Conservation (phyloP, 2,329 filamentous ascomycete genomes). For the Raffaelea deltoideospora region DNA sequence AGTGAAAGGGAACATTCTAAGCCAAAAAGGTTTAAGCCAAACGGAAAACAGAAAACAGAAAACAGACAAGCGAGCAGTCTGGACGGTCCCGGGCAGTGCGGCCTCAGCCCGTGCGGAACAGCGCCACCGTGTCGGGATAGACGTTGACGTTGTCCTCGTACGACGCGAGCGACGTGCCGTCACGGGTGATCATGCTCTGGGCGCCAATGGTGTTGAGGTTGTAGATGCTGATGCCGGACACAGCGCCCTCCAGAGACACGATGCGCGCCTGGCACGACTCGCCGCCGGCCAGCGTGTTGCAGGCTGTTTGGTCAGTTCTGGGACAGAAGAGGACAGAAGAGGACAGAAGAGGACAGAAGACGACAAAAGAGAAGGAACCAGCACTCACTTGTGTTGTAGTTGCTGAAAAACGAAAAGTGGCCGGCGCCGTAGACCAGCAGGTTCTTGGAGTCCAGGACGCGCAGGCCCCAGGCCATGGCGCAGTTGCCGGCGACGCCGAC, state of each 20-base stretch:
- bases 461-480: slow-evolving; percentile 47
- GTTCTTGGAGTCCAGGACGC: slow-evolving; percentile 39
- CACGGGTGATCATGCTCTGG: slow-evolving; percentile 22
- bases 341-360: background rate
- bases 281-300: slow-evolving; percentile 26
- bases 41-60: no score
- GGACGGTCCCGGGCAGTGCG: no score
- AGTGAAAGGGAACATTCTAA: no score
- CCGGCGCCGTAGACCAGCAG: slow-evolving; percentile 48
- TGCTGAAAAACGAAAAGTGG: slow-evolving; percentile 53
- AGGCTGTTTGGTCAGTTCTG: slow-evolving; percentile 12
- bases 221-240: slow-evolving; percentile 21
- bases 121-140: slow-evolving; percentile 22
- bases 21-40: no score
- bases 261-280: slow-evolving; percentile 32
- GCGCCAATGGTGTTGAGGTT: slow-evolving; percentile 30
- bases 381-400: slow-evolving; percentile 31
- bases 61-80: no score
- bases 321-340: background rate
- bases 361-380: background rate
- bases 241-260: slow-evolving; percentile 15
- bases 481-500: slow-evolving; percentile 20
- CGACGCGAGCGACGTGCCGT: slow-evolving; percentile 19
- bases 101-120: slow-evolving; percentile 29
- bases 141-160: slow-evolving; percentile 23